Base-by-base conservation (phyloP, 2,329 filamentous ascomycete species). In the Davidsoniella virescens region DNA sequence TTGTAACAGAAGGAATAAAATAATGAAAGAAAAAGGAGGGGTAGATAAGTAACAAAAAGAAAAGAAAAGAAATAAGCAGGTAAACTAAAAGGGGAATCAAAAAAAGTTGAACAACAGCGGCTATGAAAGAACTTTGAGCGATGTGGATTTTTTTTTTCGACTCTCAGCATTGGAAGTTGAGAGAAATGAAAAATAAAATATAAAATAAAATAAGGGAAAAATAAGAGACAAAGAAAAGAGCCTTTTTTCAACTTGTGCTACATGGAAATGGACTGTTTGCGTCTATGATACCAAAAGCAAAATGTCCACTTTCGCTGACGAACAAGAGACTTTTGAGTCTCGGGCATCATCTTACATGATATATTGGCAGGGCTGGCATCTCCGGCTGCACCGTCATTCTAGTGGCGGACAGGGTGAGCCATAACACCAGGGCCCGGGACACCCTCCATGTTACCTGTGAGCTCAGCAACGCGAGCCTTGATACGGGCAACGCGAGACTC, bases 401-500 rank as follows among this genome's bases (percentile, higher is more conserved):
- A 52, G 44, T 47, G 37, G 44, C 36, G 47, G 16, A 52, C 40
- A 25, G 64, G 60, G 54, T 62, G 61, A 36, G 63, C 60, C 33
- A 59, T 59, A 47, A 57, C 60, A 52, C 59, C 62, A 23, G 72
- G 68, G 5, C 60, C 63, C 39, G 59, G 60, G 33, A 64, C 64
- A 41, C 66, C 70, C 60, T 90, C 84, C 75, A 85, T 85, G 64
- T 84, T 85, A 58, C 83, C 83, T 2, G 92, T 98, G 58, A 98
- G 68, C 64, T 95, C 87, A 48, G 92, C 92, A 52, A 98, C 92
- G 55, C 92, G 82, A 54, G 92, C 92, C 69, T 95, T 96, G 74
- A 98, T 98, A 55, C 92, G 84, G 45, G 92, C 92, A 53, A 96
- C 92, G 57, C 92, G 85, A 45, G 87, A 88, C 65, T 98, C 92